phyloP scores from a whole-genome alignment of 257 asterid genomes.

The Nyctanthes arbortristis region DNA sequence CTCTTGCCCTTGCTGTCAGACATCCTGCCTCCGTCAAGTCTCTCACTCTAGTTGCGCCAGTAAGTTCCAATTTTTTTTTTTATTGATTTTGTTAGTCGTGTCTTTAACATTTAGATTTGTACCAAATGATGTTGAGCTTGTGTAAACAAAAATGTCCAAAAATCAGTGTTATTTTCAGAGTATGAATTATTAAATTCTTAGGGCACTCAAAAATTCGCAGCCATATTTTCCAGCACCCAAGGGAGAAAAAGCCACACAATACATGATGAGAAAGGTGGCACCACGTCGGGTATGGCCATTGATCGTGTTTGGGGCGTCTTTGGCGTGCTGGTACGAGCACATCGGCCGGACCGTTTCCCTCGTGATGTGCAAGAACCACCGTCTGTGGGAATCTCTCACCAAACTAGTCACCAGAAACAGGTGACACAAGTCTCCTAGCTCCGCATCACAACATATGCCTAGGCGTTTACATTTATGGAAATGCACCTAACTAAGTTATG shows the following conservation, averaged over 20 bases:
- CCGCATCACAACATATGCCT: background rate
- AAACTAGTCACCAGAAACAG: constrained; percentile 83
- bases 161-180: background rate
- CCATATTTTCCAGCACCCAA: constrained; percentile 91
- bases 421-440: constrained; percentile 30
- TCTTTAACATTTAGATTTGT: too few relatives aligned
- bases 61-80: constrained; percentile 20
- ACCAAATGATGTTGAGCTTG: too few relatives aligned
- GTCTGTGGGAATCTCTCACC: constrained; percentile 83
- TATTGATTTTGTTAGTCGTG: too few relatives aligned
- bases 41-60: constrained; percentile 87
- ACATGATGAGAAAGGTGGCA: constrained; percentile 82
- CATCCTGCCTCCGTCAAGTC: constrained; percentile 66
- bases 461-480: background rate
- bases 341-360: constrained; percentile 76
- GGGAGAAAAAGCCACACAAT: constrained; percentile 71
- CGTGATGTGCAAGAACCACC: constrained; percentile 83
- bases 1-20: constrained; percentile 87
- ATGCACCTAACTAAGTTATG: background rate
- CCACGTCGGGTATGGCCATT: constrained; percentile 91
- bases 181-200: background rate
- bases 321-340: constrained; percentile 96
- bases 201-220: constrained; percentile 38
- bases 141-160: too few relatives aligned
- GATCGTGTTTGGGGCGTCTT: constrained; percentile 78